phyloP scores from a whole-genome alignment of 73 alveolate species.

The Uronychia setigera region DNA sequence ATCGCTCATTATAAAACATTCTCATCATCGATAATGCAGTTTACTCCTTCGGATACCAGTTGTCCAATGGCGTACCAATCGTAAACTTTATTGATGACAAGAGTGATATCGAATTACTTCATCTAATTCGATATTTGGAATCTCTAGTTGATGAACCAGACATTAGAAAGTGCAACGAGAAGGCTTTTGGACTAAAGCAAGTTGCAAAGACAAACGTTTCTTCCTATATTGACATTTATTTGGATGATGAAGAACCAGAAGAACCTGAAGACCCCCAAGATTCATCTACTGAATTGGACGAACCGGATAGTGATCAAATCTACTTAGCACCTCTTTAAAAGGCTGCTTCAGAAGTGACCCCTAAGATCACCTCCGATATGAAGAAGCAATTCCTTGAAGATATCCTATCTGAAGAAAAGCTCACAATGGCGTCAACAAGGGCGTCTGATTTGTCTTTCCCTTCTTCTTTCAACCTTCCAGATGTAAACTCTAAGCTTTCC shows the following conservation, averaged over 20 bases:
- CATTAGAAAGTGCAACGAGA: background rate
- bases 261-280: too few species aligned
- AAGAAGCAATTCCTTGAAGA: too few species aligned
- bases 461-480: too few species aligned
- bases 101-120: background rate
- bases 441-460: too few species aligned
- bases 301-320: too few species aligned
- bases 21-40: background rate
- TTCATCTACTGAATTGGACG: too few species aligned
- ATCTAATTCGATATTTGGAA: background rate
- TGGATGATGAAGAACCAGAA: too few species aligned
- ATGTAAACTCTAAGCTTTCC: too few species aligned
- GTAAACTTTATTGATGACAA: background rate
- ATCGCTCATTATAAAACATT: background rate
- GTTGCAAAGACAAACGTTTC: background rate
- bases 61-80: background rate
- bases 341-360: too few species aligned
- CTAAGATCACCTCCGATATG: conserved; percentile 6
- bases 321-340: too few species aligned
- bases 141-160: background rate
- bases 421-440: too few species aligned
- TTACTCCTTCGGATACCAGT: background rate
- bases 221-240: background rate
- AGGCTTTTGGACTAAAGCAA: background rate
- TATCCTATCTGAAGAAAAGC: too few species aligned